Evolutionary conservation across 257 asterid species (phyloP), one percentile per base, ranked within the genome.

Genomic region (Mitragyna speciosa): DNA sequence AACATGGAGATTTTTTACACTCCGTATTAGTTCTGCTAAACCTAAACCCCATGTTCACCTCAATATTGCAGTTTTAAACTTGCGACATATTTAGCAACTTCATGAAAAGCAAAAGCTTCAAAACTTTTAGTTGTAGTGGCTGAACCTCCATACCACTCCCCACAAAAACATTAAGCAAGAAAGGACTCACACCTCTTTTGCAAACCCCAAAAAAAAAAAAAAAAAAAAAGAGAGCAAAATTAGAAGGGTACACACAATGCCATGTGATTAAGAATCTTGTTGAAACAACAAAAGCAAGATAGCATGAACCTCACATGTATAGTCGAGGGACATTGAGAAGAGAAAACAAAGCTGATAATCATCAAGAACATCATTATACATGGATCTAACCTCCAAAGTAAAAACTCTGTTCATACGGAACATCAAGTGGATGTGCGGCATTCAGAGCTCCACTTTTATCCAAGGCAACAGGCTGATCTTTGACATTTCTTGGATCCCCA

Each of bases 381-480:
- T 77, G 79, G 72, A 75, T 78, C 86, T 82, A 78, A 96, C 98
- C 98, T 90, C 97, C 94, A 86, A 85, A 82, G 83, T 90, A 90
- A 83, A 89, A 87, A 81, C 92, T 90, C 79, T 85, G 98, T 39
- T 91, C 99, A 68, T 87, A 96, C 75, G 89, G 89, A 68, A 96
- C 83, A 82, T 86, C 90, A 83, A 78, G 83, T 39, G 93, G 94
- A 67, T 84, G 87, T 79, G 81, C 83, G 64, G 85, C 80, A 71
- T 88, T 77, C 43, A 84, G 82, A 83, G 88, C 79, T 79, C 89
- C 99, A 88, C 86, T 86, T 70, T 90, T 79, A 82, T 86, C 97
- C 73, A 91, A 78, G 81, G 87, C 77, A 83, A 82, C 94, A 78
- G 91, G 87, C 80, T 79, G 91, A 80, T 88, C 95, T 88, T 90